A percentile compares a stretch with the other conserved stretches of the same genome.
phyloP scores from a whole-genome alignment of 495 filamentous ascomycete species.

The Aspergillus taichungensis region DNA sequence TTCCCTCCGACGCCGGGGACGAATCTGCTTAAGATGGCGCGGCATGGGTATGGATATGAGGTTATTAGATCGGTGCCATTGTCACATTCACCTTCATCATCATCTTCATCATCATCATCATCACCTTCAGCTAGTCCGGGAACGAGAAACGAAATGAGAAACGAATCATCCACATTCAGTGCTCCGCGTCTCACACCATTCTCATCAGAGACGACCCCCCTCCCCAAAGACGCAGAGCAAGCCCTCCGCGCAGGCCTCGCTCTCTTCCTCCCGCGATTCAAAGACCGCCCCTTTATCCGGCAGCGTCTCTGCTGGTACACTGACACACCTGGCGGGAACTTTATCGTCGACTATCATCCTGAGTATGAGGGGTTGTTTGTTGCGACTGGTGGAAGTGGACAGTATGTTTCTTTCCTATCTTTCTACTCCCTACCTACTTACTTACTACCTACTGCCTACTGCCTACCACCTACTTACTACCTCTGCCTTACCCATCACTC shows the following conservation, averaged over 20 bases:
- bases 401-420: slow-evolving; percentile 27
- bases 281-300: slow-evolving; percentile 46
- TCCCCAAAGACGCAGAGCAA: slow-evolving; percentile 49
- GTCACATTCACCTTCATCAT: too few species aligned
- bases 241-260: slow-evolving; percentile 49
- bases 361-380: slow-evolving; percentile 54
- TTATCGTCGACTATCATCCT: slow-evolving; percentile 65
- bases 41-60: slow-evolving; percentile 67
- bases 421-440: too few species aligned
- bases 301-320: slow-evolving; percentile 31
- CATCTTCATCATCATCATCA: too few species aligned
- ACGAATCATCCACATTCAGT: slow-evolving; percentile 17
- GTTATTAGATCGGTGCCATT: slow-evolving; percentile 19
- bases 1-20: slow-evolving; percentile 51
- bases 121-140: too few species aligned
- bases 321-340: slow-evolving; percentile 68
- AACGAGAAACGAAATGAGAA: slow-evolving; percentile 22
- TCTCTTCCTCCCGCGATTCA: slow-evolving; percentile 50
- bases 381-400: slow-evolving; percentile 68
- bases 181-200: too few species aligned
- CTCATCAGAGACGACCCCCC: slow-evolving; percentile 13
- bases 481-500: too few species aligned
- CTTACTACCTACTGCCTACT: too few species aligned
- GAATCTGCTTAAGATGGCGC: slow-evolving; percentile 60
- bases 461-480: too few species aligned